Evolutionary conservation across 2,329 filamentous ascomycete species (phyloP).

Genomic region (Trichothecium sympodiale): DNA sequence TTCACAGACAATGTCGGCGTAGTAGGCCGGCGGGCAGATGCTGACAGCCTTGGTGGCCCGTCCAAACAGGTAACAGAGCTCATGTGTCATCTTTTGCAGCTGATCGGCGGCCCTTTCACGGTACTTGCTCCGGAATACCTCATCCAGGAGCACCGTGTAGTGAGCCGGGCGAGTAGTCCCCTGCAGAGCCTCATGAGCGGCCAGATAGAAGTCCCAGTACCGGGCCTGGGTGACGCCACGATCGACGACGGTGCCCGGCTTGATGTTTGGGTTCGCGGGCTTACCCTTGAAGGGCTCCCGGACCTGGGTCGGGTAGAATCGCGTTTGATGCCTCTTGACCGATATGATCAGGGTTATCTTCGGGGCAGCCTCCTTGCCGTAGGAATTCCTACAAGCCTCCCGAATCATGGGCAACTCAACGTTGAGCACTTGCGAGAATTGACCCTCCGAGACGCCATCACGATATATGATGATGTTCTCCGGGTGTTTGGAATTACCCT

Average conservation of each 20-base stretch:
- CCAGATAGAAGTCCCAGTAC: slow-evolving; percentile 77
- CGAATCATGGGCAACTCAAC: slow-evolving; percentile 58
- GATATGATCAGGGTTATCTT: slow-evolving; percentile 66
- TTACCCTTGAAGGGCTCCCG: slow-evolving; percentile 35
- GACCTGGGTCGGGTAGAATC: slow-evolving; percentile 62
- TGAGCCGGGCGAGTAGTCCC: slow-evolving; percentile 78
- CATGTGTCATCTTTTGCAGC: slow-evolving; percentile 63
- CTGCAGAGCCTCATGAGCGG: slow-evolving; percentile 69
- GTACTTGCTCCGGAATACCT: slow-evolving; percentile 45
- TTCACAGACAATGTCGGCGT: slow-evolving; percentile 77
- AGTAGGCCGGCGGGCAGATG: slow-evolving; percentile 81
- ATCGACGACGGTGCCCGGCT: slow-evolving; percentile 74
- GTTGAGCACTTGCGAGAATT: slow-evolving; percentile 59
- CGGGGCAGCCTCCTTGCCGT: slow-evolving; percentile 38
- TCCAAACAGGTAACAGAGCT: slow-evolving; percentile 74
- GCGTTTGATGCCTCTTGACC: slow-evolving; percentile 80
- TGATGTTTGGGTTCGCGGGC: slow-evolving; percentile 39
- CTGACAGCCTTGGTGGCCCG: slow-evolving; percentile 83
- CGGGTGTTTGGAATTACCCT: slow-evolving; percentile 45
- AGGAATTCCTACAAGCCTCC: slow-evolving; percentile 49
- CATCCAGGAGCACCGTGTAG: slow-evolving; percentile 65
- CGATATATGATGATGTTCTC: slow-evolving; percentile 75
- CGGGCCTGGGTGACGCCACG: slow-evolving; percentile 66
- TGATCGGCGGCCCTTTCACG: slow-evolving; percentile 45
- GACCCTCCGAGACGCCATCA: slow-evolving; percentile 81